These are phyloP conservation scores for Pythium pyrilobum DNA, from an alignment of 352 stramenopile genomes.

Conservation along the genomic window DNA sequence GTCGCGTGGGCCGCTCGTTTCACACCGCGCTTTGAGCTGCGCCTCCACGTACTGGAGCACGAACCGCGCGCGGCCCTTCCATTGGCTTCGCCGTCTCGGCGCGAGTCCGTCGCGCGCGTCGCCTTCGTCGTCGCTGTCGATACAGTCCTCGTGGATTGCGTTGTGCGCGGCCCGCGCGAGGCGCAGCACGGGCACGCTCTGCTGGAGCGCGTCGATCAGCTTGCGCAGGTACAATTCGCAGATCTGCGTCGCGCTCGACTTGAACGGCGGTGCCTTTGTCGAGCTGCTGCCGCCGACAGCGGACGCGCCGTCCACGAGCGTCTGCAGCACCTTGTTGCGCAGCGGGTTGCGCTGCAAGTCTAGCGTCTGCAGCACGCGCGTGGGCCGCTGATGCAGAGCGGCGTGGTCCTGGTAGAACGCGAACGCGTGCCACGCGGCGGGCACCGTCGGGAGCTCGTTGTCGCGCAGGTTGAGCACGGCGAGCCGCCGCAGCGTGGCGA, in stretches of 20 bases:
- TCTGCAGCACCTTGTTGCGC: slow-evolving; percentile 26
- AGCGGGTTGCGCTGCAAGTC: slow-evolving; percentile 44
- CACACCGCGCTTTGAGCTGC: slow-evolving; percentile 23
- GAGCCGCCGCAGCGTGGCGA: slow-evolving; percentile 27
- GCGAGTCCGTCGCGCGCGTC: neutral
- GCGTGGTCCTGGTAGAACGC: slow-evolving; percentile 3
- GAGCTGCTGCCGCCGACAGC: neutral
- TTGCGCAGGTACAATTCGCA: slow-evolving; percentile 50
- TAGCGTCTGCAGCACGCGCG: slow-evolving; percentile 33
- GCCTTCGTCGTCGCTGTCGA: slow-evolving; percentile 22
- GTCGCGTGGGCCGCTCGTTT: no score
- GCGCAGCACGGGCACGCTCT: slow-evolving; percentile 7
- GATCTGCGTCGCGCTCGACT: slow-evolving; percentile 17
- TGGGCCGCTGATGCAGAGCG: neutral
- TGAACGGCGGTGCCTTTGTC: slow-evolving; percentile 1
- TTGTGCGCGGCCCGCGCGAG: slow-evolving; percentile 6
- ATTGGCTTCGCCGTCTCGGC: slow-evolving; percentile 14
- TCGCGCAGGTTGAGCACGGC: slow-evolving; percentile 36
- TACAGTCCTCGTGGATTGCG: slow-evolving; percentile 3
- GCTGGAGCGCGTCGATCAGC: slow-evolving; percentile 31
- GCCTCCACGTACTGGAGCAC: slow-evolving; percentile 40
- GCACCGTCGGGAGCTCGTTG: slow-evolving; percentile 40
- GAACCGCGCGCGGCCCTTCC: slow-evolving; percentile 42
- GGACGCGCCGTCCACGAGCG: slow-evolving; percentile 26
- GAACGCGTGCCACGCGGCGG: slow-evolving; percentile 47